Evolutionary conservation across 163 green algal genomes (phyloP).

Genomic region (Scenedesmus sp.): DNA sequence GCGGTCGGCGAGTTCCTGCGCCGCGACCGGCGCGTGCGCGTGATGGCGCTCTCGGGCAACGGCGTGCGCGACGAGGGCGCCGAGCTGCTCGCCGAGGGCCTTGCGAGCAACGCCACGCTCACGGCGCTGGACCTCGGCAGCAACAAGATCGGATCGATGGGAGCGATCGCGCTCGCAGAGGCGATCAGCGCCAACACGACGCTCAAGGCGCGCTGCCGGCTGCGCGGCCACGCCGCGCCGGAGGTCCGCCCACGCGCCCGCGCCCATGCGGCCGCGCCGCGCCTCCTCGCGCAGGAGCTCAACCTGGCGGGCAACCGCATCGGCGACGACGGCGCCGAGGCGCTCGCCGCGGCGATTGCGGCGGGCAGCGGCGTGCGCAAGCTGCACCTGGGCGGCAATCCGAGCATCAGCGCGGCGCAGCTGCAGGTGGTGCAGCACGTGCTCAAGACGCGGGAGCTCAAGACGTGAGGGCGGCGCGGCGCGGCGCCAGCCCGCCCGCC

Average conservation of each 20-base stretch:
- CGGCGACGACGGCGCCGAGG: conserved; percentile 42
- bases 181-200: conserved; percentile 27
- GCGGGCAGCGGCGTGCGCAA: conserved; percentile 19
- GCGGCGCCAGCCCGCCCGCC: neutral
- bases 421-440: conserved; percentile 35
- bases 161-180: conserved; percentile 37
- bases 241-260: neutral
- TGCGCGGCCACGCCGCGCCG: no score
- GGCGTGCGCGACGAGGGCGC: conserved; percentile 23
- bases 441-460: conserved; percentile 29
- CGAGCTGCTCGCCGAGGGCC: conserved; percentile 32
- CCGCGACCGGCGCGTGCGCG: conserved; percentile 28
- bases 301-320: neutral
- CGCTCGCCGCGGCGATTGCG: conserved; percentile 37
- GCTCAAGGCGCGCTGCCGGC: no score
- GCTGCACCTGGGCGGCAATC: conserved; percentile 37
- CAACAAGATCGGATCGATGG: conserved; percentile 36
- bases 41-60: conserved; percentile 36
- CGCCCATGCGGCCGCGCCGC: no score
- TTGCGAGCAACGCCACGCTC: conserved; percentile 23
- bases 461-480: conserved; percentile 1
- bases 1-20: conserved; percentile 41
- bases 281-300: neutral
- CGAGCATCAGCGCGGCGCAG: conserved; percentile 8
- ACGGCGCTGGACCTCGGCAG: conserved; percentile 30